Base-by-base conservation (phyloP, 2,329 filamentous ascomycete genomes). In the Fonsecaea pugnacius region DNA sequence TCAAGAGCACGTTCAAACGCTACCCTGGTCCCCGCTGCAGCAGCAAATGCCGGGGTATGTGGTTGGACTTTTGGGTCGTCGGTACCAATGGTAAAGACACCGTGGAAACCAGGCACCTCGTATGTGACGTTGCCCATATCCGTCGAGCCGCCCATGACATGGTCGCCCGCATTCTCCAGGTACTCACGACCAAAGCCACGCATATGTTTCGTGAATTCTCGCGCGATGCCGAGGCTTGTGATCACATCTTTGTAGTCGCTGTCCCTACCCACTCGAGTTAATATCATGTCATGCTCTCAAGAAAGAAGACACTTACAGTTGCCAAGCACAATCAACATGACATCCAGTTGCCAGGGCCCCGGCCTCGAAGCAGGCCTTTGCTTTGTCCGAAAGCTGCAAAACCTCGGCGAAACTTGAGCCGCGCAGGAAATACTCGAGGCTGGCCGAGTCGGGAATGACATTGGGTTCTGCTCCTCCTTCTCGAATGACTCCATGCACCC, bases 101-200 rank as follows among this genome's bases (percentile, higher is more conserved):
- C 79, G 66, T 84, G 82, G 56, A 84, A 79, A 4, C 77, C 78
- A 1, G 82, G 82, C 1, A 80, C 73, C 1, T 76, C 65, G 57
- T 83, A 80, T 12, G 78, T 79, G 9, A 84, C 80, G 60, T 84
- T 84, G 43, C 82, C 82, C 81, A 83, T 82, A 70, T 84, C 81
- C 0, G 82, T 83, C 0, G 81, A 82, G 1, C 71, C 76, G 1
- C 75, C 76, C 62, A 80, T 71, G 1, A 78, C 72, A 55, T 78
- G 76, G 0, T 79, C 74, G 36, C 77, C 73, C 18, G 65, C 65
- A 16, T 74, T 73, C n/a, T 69, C 43, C n/a, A 78, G 64, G 14
- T 81, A 72, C 9, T 76, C 77, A 40, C 76, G 74, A 10, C 75
- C 78, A 1, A 78, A 71, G 0, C 66, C 62, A 2, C 71, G 73